A percentile compares a stretch with the other conserved stretches of the same genome.
Conservation (phyloP, 345 rosid genomes). For the Murraya paniculata region DNA sequence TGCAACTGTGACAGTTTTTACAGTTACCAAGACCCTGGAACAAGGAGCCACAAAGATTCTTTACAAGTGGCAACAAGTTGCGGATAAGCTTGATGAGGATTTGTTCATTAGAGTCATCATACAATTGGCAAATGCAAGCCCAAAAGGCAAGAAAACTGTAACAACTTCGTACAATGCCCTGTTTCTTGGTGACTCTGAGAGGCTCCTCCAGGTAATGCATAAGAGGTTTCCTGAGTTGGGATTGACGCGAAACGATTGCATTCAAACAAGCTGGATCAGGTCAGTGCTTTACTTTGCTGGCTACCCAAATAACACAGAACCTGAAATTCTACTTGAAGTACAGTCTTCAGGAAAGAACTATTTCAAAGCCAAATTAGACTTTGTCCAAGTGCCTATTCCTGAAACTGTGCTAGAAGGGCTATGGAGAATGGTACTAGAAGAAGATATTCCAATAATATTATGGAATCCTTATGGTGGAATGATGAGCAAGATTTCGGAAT, state of each 20-base stretch:
- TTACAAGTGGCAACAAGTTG: constrained; percentile 21
- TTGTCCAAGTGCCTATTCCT: neutral
- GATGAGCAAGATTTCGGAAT: too few relatives aligned
- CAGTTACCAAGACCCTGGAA: constrained; percentile 11
- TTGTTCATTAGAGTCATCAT: constrained; percentile 5
- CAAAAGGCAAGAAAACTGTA: constrained; percentile 6
- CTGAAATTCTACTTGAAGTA: neutral
- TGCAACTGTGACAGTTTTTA: constrained; percentile 15
- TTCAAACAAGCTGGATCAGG: constrained; percentile 1
- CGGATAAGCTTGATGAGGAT: constrained; percentile 1
- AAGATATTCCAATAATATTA: neutral
- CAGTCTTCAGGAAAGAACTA: neutral
- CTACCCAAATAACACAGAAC: neutral
- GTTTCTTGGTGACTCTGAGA: neutral
- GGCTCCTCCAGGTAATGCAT: neutral
- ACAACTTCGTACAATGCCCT: neutral
- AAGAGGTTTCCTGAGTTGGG: neutral
- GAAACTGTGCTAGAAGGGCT: neutral
- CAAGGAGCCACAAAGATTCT: constrained; percentile 14
- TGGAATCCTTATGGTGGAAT: neutral
- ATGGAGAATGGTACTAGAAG: neutral
- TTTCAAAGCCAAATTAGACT: constrained; percentile 6
- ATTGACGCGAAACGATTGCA: neutral
- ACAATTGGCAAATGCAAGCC: neutral
- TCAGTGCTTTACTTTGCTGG: neutral